Percentiles rank a stretch among this genome's conserved stretches.
These are phyloP conservation scores for Closterium sp. DNA, from an alignment of 139 green algal genomes.

Conservation along the genomic window DNA sequence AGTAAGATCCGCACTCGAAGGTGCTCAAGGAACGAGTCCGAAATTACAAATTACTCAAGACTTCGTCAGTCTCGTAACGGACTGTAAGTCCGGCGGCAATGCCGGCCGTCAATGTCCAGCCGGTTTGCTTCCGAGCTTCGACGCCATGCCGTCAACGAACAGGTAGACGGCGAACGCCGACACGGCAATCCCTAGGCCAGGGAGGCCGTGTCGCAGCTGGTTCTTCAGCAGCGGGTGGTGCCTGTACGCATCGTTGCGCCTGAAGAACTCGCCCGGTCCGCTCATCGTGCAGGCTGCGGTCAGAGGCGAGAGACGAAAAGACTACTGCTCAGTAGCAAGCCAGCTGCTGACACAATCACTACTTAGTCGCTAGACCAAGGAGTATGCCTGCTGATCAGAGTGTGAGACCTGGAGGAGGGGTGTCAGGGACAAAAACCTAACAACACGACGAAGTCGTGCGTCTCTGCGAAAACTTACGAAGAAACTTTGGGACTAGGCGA, in stretches of 20 bases:
- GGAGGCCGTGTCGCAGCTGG: slow-evolving; percentile 27
- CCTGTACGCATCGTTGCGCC: slow-evolving; percentile 23
- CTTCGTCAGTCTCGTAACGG: background rate
- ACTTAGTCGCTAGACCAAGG: no score
- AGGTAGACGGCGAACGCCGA: slow-evolving; percentile 38
- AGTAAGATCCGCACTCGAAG: background rate
- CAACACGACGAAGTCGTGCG: no score
- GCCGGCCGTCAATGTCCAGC: background rate
- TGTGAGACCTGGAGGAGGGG: no score
- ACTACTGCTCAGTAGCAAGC: no score
- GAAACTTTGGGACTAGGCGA: no score
- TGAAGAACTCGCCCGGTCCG: slow-evolving; percentile 36
- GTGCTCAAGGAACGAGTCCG: background rate
- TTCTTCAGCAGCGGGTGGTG: slow-evolving; percentile 23
- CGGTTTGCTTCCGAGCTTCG: slow-evolving; percentile 30
- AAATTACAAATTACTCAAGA: background rate
- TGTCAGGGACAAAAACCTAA: no score
- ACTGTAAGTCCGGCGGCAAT: background rate
- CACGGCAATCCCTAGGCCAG: slow-evolving; percentile 35
- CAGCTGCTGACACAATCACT: no score
- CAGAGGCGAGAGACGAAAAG: no score
- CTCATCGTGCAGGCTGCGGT: background rate
- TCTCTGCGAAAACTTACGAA: no score
- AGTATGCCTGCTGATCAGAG: no score
- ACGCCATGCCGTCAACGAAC: slow-evolving; percentile 43